phyloP scores from a whole-genome alignment of 345 rosid species.

The Aquilaria yunnanensis region DNA sequence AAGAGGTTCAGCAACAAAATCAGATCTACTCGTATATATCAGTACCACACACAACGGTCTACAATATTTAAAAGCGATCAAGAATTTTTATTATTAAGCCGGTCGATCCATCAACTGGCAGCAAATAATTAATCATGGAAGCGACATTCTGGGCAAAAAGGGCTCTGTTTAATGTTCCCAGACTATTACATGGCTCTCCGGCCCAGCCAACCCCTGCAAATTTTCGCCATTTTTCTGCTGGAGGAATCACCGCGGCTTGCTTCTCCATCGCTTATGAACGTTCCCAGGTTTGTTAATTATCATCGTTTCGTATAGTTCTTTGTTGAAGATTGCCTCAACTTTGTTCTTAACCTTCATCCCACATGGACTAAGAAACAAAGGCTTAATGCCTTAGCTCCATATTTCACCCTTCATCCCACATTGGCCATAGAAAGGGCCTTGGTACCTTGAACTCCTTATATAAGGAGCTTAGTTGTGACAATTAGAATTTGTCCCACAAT shows the following conservation, averaged over 20 bases:
- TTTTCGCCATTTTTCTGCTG: neutral
- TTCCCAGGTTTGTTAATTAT: constrained; percentile 10
- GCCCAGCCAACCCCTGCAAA: neutral
- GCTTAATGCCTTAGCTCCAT: too few species aligned
- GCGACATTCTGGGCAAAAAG: constrained; percentile 21
- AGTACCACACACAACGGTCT: neutral
- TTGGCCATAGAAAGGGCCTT: too few species aligned
- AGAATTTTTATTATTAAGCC: neutral
- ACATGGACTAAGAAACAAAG: too few species aligned
- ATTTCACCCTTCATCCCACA: too few species aligned
- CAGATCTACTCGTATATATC: neutral
- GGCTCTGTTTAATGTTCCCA: constrained; percentile 14
- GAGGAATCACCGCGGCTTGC: constrained; percentile 8
- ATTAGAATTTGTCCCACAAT: too few species aligned
- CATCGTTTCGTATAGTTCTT: too few species aligned
- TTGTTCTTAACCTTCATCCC: too few species aligned
- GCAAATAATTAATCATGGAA: constrained; percentile 12
- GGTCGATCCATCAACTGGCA: neutral
- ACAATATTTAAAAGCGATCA: too few species aligned
- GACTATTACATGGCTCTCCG: constrained; percentile 7
- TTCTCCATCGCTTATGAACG: constrained; percentile 22
- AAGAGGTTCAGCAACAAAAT: too few species aligned
- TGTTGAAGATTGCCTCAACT: too few species aligned
- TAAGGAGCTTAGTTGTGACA: too few species aligned
- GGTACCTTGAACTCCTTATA: too few species aligned